These are phyloP conservation scores for Agaricus blazei DNA, from an alignment of 768 basidiomycete species.

Conservation along the genomic window DNA sequence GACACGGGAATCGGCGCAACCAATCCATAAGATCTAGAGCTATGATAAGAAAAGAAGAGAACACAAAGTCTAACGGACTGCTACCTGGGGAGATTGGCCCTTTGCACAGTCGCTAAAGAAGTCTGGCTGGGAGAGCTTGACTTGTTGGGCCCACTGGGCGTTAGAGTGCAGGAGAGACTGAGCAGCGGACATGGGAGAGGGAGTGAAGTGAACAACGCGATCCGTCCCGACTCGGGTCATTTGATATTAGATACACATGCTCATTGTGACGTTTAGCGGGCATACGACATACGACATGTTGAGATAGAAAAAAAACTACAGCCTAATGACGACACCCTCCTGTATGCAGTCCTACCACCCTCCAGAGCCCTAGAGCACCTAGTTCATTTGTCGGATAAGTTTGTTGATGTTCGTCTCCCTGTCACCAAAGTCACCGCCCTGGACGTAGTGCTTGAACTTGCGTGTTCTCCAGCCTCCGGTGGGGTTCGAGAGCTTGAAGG, in stretches of 20 bases:
- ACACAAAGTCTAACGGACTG: constrained; percentile 12
- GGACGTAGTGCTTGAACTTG: constrained; percentile 96
- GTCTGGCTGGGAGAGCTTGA: constrained; percentile 46
- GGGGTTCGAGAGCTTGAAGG: constrained; percentile 99
- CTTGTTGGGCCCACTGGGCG: constrained; percentile 63
- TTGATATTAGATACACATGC: background rate
- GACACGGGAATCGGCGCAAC: constrained; percentile 82
- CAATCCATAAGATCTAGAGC: constrained; percentile 67
- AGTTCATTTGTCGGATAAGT: constrained; percentile 95
- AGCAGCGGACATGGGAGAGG: constrained; percentile 11
- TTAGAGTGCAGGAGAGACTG: constrained; percentile 43
- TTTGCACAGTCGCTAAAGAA: constrained; percentile 60
- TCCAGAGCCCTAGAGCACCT: constrained; percentile 15
- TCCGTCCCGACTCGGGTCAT: background rate
- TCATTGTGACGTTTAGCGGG: background rate
- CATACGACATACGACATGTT: constrained; percentile 1
- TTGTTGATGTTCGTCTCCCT: constrained; percentile 97
- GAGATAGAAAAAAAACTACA: background rate
- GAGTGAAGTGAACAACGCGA: background rate
- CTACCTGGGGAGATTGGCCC: constrained; percentile 66
- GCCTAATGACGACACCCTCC: background rate
- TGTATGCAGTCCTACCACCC: constrained; percentile 9
- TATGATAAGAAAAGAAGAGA: constrained; percentile 2
- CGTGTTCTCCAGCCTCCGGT: constrained; percentile 96
- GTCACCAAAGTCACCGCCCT: constrained; percentile 98